These are phyloP conservation scores for Pythium aphanidermatum DNA, from an alignment of 352 stramenopile genomes.

Conservation along the genomic window DNA sequence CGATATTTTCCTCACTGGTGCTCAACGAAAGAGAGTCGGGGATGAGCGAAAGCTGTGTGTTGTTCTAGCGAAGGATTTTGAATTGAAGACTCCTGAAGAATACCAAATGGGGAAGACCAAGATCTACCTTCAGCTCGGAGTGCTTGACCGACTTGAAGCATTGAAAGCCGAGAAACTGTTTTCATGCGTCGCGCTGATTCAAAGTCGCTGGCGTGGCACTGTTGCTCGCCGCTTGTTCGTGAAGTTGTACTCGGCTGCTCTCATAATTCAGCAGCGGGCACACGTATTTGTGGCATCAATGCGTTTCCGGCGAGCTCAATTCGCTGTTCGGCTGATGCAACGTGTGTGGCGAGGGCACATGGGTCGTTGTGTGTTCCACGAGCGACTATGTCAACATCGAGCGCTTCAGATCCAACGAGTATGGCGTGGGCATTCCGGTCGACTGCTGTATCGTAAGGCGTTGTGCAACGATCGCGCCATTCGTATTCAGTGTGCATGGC, in stretches of 20 bases:
- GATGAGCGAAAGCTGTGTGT: conserved; percentile 36
- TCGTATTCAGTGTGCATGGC: conserved; percentile 51
- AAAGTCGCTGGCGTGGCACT: conserved; percentile 55
- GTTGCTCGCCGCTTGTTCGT: conserved; percentile 27
- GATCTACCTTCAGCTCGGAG: conserved; percentile 83
- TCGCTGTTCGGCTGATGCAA: conserved; percentile 19
- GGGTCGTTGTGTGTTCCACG: conserved; percentile 18
- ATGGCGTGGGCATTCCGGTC: conserved; percentile 32
- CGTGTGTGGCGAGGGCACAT: conserved; percentile 31
- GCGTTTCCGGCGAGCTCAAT: conserved; percentile 26
- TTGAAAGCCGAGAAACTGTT: conserved; percentile 63
- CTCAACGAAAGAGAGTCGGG: conserved; percentile 20
- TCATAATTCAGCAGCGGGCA: conserved; percentile 37
- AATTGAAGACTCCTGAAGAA: conserved; percentile 52
- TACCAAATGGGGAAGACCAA: conserved; percentile 81
- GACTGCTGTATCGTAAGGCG: conserved; percentile 21
- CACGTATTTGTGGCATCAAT: conserved; percentile 40
- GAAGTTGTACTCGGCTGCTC: conserved; percentile 27
- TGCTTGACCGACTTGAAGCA: conserved; percentile 65
- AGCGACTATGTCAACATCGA: conserved; percentile 23
- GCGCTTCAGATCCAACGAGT: conserved; percentile 52
- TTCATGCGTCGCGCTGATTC: conserved; percentile 50
- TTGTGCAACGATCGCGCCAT: conserved; percentile 35
- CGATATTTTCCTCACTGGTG: conserved; percentile 53
- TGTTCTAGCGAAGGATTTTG: conserved; percentile 52